Percentiles rank a stretch among this genome's conserved stretches.
Conservation (phyloP, 2,329 filamentous ascomycete species). For the Magnaporthiopsis rhizophila region DNA sequence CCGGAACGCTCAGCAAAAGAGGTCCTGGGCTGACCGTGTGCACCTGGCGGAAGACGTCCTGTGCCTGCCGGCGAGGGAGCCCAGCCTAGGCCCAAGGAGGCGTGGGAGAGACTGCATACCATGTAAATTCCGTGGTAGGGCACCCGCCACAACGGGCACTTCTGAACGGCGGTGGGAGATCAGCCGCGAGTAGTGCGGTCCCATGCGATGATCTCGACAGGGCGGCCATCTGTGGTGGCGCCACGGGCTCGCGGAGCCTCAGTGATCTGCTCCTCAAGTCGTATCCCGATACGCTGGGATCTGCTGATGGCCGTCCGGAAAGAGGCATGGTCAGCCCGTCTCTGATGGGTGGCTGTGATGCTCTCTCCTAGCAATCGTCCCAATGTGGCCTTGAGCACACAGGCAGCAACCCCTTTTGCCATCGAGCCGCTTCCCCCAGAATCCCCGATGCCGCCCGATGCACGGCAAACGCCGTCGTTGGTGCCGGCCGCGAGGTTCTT, state of each 20-base stretch:
- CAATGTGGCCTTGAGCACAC: constrained; percentile 30
- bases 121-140: not conserved
- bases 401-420: not conserved
- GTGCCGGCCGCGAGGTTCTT: constrained; percentile 64
- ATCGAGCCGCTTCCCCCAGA: constrained; percentile 17
- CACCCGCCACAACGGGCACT: not conserved
- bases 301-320: constrained; percentile 42
- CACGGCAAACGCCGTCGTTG: constrained; percentile 67
- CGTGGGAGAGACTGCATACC: constrained; percentile 48
- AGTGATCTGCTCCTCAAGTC: constrained; percentile 63
- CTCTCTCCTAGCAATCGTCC: constrained; percentile 63
- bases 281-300: constrained; percentile 56
- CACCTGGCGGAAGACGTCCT: too few relatives aligned
- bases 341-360: constrained; percentile 47
- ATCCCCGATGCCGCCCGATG: constrained; percentile 63
- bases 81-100: constrained; percentile 47
- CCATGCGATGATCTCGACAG: constrained; percentile 30
- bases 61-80: too few relatives aligned
- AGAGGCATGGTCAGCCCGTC: constrained; percentile 44
- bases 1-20: too few relatives aligned
- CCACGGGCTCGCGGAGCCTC: constrained; percentile 55
- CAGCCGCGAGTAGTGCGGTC: not conserved
- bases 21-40: too few relatives aligned
- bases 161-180: not conserved
- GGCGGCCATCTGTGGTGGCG: constrained; percentile 55